Percentiles rank a stretch among this genome's conserved stretches.
These are phyloP conservation scores for Metschnikowia continentalis DNA, from an alignment of 805 yeast species.

Conservation along the genomic window DNA sequence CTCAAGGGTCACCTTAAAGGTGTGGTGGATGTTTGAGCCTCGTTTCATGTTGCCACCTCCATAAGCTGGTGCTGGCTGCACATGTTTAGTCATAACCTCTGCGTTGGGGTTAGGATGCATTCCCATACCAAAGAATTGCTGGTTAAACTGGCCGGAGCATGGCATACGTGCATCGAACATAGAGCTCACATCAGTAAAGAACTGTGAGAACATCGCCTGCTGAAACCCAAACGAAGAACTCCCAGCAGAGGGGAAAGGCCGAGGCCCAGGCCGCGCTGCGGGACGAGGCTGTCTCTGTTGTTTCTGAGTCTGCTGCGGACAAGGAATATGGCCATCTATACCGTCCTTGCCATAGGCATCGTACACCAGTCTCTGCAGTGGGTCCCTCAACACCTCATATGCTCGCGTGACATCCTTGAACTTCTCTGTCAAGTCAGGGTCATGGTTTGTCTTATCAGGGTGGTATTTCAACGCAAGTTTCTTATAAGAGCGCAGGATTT, in stretches of 20 bases:
- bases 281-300: constrained; percentile 3
- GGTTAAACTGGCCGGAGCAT: constrained; percentile 1
- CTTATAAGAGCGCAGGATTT: constrained; percentile 39
- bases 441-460: constrained; percentile 59
- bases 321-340: constrained; percentile 25
- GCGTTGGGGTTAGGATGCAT: not conserved
- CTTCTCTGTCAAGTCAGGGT: constrained; percentile 45
- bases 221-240: constrained; percentile 11
- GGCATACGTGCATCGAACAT: constrained; percentile 17
- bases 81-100: constrained; percentile 3
- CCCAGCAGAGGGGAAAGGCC: not conserved
- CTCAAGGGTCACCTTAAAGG: constrained; percentile 46
- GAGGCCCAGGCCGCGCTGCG: not conserved
- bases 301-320: constrained; percentile 2
- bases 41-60: constrained; percentile 2
- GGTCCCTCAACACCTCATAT: constrained; percentile 56
- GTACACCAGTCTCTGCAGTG: constrained; percentile 42
- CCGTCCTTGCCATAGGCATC: constrained; percentile 51
- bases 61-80: constrained; percentile 10
- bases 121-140: constrained; percentile 6
- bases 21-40: constrained; percentile 49
- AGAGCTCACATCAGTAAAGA: constrained; percentile 32
- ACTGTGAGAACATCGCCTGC: constrained; percentile 29
- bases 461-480: constrained; percentile 49
- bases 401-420: constrained; percentile 66